Evolutionary conservation across 805 yeast genomes (phyloP).

Genomic region (Kazachstania taianensis): DNA sequence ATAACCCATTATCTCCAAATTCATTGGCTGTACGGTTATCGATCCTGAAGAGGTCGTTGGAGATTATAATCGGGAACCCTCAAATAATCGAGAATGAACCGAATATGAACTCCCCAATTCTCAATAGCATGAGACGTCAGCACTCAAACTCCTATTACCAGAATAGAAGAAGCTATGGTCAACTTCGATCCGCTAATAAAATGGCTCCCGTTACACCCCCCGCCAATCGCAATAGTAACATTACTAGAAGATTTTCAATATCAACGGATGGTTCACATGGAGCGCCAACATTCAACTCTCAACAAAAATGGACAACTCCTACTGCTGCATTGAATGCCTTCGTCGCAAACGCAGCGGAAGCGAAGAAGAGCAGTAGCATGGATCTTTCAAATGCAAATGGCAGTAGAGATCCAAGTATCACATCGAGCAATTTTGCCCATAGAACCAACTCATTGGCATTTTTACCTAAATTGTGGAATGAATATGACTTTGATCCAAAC

Average conservation of each 20-base stretch:
- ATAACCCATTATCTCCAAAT: conserved; percentile 72
- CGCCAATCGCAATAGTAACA: not conserved
- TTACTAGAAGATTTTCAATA: conserved; percentile 5
- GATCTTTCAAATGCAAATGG: not conserved
- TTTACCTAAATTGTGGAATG: conserved; percentile 9
- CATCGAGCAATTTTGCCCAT: conserved; percentile 5
- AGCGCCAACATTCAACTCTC: not conserved
- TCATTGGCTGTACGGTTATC: conserved; percentile 66
- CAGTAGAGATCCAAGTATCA: not conserved
- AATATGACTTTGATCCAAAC: conserved; percentile 1
- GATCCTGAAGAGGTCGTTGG: conserved; percentile 65
- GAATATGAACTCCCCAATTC: not conserved
- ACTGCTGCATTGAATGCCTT: conserved; percentile 25
- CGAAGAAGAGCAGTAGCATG: not conserved
- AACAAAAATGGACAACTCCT: conserved; percentile 10
- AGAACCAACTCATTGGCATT: conserved; percentile 17
- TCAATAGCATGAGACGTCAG: not conserved
- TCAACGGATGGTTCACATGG: conserved; percentile 1
- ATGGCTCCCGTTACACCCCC: not conserved
- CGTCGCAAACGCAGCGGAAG: conserved; percentile 15
- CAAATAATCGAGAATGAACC: conserved; percentile 16
- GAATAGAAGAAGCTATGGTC: conserved; percentile 2
- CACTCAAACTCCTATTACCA: not conserved
- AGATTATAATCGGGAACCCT: conserved; percentile 60
- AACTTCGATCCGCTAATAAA: conserved; percentile 1